Base-by-base conservation (phyloP, 140 eudicot species). In the Anethum foeniculum region DNA sequence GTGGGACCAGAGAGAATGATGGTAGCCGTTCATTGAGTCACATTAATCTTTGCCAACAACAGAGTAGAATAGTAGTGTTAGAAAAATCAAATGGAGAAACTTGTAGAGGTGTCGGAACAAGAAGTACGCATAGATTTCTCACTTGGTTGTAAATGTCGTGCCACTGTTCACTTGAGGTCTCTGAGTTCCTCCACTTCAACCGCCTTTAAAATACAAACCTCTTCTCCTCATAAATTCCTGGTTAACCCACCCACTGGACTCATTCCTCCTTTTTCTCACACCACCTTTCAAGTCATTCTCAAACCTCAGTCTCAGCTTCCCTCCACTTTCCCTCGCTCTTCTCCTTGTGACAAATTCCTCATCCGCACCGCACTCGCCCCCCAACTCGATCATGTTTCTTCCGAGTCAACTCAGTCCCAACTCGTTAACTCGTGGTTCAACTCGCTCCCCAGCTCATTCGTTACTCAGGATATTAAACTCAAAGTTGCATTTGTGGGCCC, bases 231-330 rank as follows among this genome's bases (percentile, higher is more conserved):
- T 56, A 88, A 88, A 51, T 92, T 90, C 85, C 90, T 90, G 7
- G 96, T 90, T 71, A 92, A 90, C 41, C 97, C 96, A 48, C 91
- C 93, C 36, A 82, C 46, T 67, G 97, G 97, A 75, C 85, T 90
- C 87, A 85, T 92, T 77, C 82, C 90, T 7, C 97, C 97, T 7
- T 77, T 92, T 16, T 80, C 92, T 77, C 83, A 90, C 78, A 16
- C 90, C 83, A 62, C 94, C 49, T 71, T 92, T 82, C 97, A 92
- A 51, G 80, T 92, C 83, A 86, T 92, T 82, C 96, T 92, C 81
- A 88, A 83, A 51, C 97, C 97, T 18, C 97, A 88, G 71, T 81
- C 93, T n/a, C 90, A 88, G 23, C 74, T 87, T 41, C 97, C 97
- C n/a, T 27, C 88, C 0, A 8, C 86, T 52, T 90, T 88, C 82